These are phyloP conservation scores for Flagelloscypha sp. DNA, from an alignment of 768 basidiomycete genomes.

Conservation along the genomic window DNA sequence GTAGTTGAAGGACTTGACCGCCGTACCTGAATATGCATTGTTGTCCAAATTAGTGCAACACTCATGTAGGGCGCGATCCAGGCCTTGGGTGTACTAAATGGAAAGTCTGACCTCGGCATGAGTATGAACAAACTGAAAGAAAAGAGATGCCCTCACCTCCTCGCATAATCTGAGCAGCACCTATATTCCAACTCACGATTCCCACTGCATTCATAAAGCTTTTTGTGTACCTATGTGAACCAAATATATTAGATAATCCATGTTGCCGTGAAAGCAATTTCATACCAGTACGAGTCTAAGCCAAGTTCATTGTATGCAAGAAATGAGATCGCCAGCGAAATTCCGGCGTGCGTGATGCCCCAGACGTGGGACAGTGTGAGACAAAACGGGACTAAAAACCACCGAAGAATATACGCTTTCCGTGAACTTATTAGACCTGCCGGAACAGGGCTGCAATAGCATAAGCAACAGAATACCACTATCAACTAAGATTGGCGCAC, in stretches of 20 bases:
- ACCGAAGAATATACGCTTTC: conserved; percentile 17
- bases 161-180: conserved; percentile 8
- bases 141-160: not conserved
- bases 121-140: too few species aligned
- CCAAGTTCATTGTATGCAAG: conserved; percentile 19
- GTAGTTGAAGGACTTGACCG: too few species aligned
- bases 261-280: too few species aligned
- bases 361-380: conserved; percentile 14
- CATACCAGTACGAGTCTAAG: conserved; percentile 6
- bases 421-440: conserved; percentile 17
- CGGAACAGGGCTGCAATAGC: too few species aligned
- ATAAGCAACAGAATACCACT: too few species aligned
- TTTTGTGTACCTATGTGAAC: too few species aligned
- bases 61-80: conserved; percentile 9
- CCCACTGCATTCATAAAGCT: conserved; percentile 11
- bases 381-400: conserved; percentile 19
- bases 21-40: conserved; percentile 18
- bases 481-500: too few species aligned
- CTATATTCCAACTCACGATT: conserved; percentile 8
- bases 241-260: too few species aligned
- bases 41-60: conserved; percentile 15
- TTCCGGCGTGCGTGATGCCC: conserved; percentile 10
- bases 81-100: conserved; percentile 1
- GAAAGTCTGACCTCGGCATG: too few species aligned
- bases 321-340: conserved; percentile 12